Evolutionary conservation across 2,329 filamentous ascomycete species (phyloP).

Genomic region (Aureobasidium namibiae): DNA sequence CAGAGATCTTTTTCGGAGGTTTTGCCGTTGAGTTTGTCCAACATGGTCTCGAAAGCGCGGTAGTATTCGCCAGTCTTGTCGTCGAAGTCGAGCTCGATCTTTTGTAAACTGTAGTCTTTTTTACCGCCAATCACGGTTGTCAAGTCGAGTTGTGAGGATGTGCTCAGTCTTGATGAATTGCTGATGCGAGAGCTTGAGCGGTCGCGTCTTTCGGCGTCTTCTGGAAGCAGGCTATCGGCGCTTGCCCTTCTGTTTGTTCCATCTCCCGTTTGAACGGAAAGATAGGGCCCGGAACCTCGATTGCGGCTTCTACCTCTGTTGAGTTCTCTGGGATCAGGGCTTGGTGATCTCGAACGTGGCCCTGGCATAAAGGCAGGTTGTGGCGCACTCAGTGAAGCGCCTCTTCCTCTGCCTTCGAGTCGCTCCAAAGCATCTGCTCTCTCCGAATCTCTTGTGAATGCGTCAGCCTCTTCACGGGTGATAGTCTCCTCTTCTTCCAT

Average conservation of each 20-base stretch:
- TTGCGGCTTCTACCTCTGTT: background rate
- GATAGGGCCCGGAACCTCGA: background rate
- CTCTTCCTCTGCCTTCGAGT: background rate
- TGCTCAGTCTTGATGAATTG: background rate
- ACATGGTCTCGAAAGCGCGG: conserved; percentile 48
- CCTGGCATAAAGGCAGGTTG: background rate
- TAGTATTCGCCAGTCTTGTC: conserved; percentile 57
- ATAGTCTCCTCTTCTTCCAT: background rate
- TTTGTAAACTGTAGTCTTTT: background rate
- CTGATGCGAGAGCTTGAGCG: background rate
- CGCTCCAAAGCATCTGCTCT: background rate
- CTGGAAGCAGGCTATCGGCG: background rate
- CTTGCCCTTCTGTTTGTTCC: background rate
- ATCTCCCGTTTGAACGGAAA: background rate
- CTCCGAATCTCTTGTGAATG: background rate
- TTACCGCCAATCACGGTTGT: background rate
- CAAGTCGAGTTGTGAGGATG: conserved; percentile 1
- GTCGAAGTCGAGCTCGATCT: conserved; percentile 40
- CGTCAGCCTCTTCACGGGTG: background rate
- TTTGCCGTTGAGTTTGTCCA: conserved; percentile 47
- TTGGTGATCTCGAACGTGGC: background rate
- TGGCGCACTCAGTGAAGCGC: background rate
- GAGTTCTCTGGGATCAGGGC: background rate
- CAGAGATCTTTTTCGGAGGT: conserved; percentile 53
- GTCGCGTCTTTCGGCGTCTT: background rate